These are phyloP conservation scores for Diospyros kaki DNA, from an alignment of 148 eudicot genomes.

Conservation along the genomic window DNA sequence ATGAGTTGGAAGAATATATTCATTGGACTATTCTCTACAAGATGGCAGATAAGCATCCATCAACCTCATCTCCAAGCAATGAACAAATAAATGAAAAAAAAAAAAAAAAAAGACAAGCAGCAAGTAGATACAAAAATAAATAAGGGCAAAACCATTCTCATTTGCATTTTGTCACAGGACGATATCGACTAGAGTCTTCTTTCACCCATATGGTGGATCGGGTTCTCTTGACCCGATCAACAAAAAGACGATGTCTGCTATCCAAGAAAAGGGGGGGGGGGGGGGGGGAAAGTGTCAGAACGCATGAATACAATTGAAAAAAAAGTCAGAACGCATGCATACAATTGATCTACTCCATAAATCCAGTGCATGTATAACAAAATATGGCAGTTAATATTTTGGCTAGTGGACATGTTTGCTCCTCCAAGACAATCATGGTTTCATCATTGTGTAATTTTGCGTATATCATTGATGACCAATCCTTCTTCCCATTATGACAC, in stretches of 20 bases:
- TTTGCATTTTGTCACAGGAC: conserved; percentile 7
- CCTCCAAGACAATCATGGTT: no score
- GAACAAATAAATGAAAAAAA: neutral
- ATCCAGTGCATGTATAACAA: neutral
- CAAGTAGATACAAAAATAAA: conserved; percentile 2
- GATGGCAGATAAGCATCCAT: neutral
- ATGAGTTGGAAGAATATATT: no score
- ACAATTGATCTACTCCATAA: neutral
- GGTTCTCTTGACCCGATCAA: conserved; percentile 16
- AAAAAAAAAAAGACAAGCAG: neutral
- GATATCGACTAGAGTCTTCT: conserved; percentile 14
- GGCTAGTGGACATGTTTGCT: no score
- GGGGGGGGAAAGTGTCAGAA: neutral
- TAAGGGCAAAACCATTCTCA: neutral
- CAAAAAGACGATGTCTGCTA: conserved; percentile 23
- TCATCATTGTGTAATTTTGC: neutral
- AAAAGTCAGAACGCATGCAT: neutral
- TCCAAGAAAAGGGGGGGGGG: neutral
- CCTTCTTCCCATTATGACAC: neutral
- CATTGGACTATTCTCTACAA: no score
- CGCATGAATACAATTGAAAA: neutral
- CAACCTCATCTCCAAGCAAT: no score
- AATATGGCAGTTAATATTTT: no score
- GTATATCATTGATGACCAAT: neutral
- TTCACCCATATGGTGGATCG: conserved; percentile 17